Evolutionary conservation across 2,329 filamentous ascomycete genomes (phyloP).

Genomic region (Aspergillus flavus): DNA sequence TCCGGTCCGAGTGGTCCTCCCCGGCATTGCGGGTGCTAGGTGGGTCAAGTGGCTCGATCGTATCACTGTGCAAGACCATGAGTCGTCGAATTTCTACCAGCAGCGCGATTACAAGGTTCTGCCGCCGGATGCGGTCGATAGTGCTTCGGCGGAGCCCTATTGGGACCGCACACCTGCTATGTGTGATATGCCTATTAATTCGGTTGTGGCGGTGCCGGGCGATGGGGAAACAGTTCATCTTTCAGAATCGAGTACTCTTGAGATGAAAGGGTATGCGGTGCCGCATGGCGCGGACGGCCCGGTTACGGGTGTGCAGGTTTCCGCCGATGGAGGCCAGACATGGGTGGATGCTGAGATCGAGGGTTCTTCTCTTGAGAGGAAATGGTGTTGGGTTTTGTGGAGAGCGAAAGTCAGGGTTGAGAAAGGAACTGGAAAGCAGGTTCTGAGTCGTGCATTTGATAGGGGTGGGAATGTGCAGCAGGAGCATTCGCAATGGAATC

Average conservation of each 20-base stretch:
- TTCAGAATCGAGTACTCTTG: slow-evolving; percentile 45
- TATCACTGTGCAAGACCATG: slow-evolving; percentile 54
- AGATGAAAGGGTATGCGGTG: slow-evolving; percentile 59
- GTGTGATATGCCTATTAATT: slow-evolving; percentile 60
- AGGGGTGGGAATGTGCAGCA: slow-evolving; percentile 55
- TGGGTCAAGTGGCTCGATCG: slow-evolving; percentile 48
- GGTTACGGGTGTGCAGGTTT: slow-evolving; percentile 57
- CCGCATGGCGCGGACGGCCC: slow-evolving; percentile 57
- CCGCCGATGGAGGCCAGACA: slow-evolving; percentile 50
- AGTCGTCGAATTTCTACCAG: slow-evolving; percentile 60
- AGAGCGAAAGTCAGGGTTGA: slow-evolving; percentile 46
- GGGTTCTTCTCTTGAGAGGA: slow-evolving; percentile 32
- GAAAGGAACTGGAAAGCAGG: slow-evolving; percentile 43
- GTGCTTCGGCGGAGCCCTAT: slow-evolving; percentile 54
- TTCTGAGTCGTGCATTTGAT: slow-evolving; percentile 61
- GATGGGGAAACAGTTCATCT: slow-evolving; percentile 46
- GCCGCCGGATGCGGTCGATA: slow-evolving; percentile 53
- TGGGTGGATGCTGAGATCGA: slow-evolving; percentile 54
- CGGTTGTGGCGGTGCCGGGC: slow-evolving; percentile 54
- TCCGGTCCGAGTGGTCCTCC: slow-evolving; percentile 45
- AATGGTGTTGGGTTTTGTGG: slow-evolving; percentile 63
- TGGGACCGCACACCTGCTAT: slow-evolving; percentile 56
- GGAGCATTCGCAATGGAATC: slow-evolving; percentile 57
- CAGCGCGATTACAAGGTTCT: slow-evolving; percentile 63
- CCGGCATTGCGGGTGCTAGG: slow-evolving; percentile 46